Conservation (phyloP, 1,284 basidiomycete species). For the Fistulina hepatica region DNA sequence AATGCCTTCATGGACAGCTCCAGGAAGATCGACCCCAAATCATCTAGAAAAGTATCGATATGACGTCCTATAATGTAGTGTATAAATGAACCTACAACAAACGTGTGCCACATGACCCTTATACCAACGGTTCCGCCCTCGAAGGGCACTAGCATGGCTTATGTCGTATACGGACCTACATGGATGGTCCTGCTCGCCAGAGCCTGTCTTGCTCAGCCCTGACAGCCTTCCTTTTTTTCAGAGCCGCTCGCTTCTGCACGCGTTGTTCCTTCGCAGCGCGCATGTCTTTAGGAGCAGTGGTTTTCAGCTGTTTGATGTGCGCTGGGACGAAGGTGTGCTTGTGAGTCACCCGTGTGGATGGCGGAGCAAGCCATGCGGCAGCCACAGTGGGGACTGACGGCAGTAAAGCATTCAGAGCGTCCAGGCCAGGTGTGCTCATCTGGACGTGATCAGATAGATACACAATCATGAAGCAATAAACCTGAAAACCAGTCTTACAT, state of each 20-base stretch:
- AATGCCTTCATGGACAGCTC: slow-evolving; percentile 75
- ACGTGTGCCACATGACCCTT: too few species aligned
- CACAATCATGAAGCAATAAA: neutral
- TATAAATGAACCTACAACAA: too few species aligned
- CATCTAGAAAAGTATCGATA: too few species aligned
- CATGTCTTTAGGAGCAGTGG: slow-evolving; percentile 72
- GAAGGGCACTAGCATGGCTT: too few species aligned
- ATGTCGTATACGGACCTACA: too few species aligned
- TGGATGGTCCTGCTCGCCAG: too few species aligned
- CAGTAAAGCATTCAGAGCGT: slow-evolving; percentile 30
- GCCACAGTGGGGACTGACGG: slow-evolving; percentile 38
- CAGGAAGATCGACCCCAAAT: slow-evolving; percentile 71
- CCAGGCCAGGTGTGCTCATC: slow-evolving; percentile 30
- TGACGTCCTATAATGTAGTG: too few species aligned
- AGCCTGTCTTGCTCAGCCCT: too few species aligned
- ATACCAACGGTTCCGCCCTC: too few species aligned
- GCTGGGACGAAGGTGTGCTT: slow-evolving; percentile 40
- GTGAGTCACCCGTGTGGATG: slow-evolving; percentile 7
- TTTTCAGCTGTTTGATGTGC: slow-evolving; percentile 79
- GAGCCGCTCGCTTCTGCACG: slow-evolving; percentile 32
- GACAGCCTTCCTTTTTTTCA: slow-evolving; percentile 41
- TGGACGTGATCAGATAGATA: slow-evolving; percentile 16
- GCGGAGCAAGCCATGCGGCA: slow-evolving; percentile 50
- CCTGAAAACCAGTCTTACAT: slow-evolving; percentile 23
- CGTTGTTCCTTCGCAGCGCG: slow-evolving; percentile 39